Evolutionary conservation across 1,139 yeast genomes (phyloP).

Genomic region (Williopsis jadinii): DNA sequence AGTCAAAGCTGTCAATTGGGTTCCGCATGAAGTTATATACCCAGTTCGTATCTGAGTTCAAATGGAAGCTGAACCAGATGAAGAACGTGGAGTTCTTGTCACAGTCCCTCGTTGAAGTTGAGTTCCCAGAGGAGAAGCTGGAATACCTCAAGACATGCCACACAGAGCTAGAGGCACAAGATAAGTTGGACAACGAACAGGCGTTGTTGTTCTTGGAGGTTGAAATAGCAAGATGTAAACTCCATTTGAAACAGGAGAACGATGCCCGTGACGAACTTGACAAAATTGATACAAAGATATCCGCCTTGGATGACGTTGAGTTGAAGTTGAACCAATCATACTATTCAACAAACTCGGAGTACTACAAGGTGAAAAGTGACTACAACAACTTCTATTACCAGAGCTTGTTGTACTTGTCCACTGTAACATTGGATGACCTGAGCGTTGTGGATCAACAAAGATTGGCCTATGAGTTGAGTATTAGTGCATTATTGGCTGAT

Average conservation of each 20-base stretch:
- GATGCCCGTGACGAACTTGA: slow-evolving; percentile 70
- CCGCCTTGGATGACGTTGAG: slow-evolving; percentile 54
- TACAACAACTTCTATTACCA: slow-evolving; percentile 75
- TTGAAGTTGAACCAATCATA: slow-evolving; percentile 74
- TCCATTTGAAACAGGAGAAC: slow-evolving; percentile 49
- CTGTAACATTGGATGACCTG: slow-evolving; percentile 43
- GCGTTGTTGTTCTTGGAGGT: slow-evolving; percentile 61
- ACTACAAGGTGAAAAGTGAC: slow-evolving; percentile 67
- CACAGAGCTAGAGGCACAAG: slow-evolving; percentile 30
- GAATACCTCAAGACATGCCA: slow-evolving; percentile 48
- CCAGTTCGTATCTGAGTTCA: slow-evolving; percentile 61
- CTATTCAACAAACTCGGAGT: slow-evolving; percentile 74
- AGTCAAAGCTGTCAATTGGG: slow-evolving; percentile 40
- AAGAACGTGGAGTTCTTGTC: slow-evolving; percentile 73
- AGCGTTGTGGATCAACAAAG: slow-evolving; percentile 45
- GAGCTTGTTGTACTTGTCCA: slow-evolving; percentile 55
- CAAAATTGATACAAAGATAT: slow-evolving; percentile 50
- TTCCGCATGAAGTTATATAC: slow-evolving; percentile 63
- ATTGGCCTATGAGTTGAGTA: slow-evolving; percentile 74
- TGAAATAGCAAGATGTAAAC: slow-evolving; percentile 69
- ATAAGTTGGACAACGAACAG: slow-evolving; percentile 34
- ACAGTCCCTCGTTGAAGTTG: slow-evolving; percentile 42
- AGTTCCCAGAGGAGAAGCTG: slow-evolving; percentile 43
- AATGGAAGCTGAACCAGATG: slow-evolving; percentile 69
- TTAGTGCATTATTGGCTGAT: slow-evolving; percentile 88